Evolutionary conservation across 2,329 filamentous ascomycete species (phyloP).

Genomic region (Talaromyces sp.): DNA sequence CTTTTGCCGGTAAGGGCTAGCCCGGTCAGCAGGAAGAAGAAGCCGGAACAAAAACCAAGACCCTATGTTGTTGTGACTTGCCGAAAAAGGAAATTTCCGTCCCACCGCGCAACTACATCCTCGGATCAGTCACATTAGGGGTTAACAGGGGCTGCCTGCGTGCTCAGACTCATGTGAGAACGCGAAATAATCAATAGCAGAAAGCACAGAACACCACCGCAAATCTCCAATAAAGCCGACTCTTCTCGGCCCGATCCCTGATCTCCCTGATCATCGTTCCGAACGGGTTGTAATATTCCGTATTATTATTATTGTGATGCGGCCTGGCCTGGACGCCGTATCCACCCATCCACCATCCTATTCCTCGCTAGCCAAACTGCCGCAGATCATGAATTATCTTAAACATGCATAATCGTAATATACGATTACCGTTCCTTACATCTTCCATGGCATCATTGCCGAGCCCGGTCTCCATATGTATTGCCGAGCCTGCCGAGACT

Average conservation of each 20-base stretch:
- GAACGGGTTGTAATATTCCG: not conserved
- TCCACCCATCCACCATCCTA: not conserved
- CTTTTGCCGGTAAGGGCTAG: not conserved
- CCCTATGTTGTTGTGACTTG: not conserved
- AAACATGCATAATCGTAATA: not conserved
- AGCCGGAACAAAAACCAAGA: not conserved
- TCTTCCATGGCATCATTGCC: not conserved
- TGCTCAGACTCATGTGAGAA: not conserved
- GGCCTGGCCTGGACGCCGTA: not conserved
- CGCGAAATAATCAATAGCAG: not conserved
- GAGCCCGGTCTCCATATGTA: not conserved
- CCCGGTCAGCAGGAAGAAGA: not conserved
- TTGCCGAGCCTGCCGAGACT: not conserved
- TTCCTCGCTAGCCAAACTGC: not conserved
- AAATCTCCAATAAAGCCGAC: not conserved
- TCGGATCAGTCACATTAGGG: not conserved
- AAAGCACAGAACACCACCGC: not conserved
- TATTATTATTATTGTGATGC: not conserved
- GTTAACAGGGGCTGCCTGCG: not conserved
- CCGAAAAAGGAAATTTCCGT: not conserved
- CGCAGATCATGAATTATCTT: not conserved
- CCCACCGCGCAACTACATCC: too few relatives aligned
- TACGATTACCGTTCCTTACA: not conserved
- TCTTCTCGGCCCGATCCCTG: not conserved
- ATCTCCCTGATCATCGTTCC: not conserved